Conservation (phyloP, 2,329 filamentous ascomycete species). For the Ophiostoma australiae region DNA sequence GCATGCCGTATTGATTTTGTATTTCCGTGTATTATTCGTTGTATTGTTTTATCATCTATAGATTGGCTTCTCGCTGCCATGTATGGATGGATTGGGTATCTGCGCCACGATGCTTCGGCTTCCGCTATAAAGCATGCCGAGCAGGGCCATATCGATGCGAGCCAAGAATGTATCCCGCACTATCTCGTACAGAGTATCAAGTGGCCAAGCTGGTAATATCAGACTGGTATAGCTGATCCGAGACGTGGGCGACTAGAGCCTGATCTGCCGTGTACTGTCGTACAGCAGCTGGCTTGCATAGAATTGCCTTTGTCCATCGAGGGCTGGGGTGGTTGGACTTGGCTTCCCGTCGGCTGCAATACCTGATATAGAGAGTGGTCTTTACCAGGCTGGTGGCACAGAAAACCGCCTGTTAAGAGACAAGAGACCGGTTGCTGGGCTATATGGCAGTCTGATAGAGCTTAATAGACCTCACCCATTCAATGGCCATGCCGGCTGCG, state of each 20-base stretch:
- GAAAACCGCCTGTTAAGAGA: neutral
- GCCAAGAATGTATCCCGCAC: too few relatives aligned
- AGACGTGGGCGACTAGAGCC: too few relatives aligned
- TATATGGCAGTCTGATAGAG: neutral
- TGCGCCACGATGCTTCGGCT: slow-evolving; percentile 8
- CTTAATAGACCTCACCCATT: neutral
- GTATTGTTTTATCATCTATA: neutral
- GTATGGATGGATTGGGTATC: neutral
- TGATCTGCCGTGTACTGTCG: neutral
- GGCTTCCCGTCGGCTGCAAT: neutral
- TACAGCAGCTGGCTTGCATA: neutral
- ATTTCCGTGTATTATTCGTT: neutral
- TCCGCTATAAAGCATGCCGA: slow-evolving; percentile 11
- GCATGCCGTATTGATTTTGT: neutral
- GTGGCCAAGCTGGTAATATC: neutral
- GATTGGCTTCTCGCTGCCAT: neutral
- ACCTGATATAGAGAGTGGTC: too few relatives aligned
- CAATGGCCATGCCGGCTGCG: slow-evolving; percentile 21
- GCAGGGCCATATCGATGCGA: neutral
- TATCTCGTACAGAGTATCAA: neutral
- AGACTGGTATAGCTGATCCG: neutral
- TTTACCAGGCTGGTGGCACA: too few relatives aligned
- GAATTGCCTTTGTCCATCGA: neutral
- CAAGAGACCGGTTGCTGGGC: neutral
- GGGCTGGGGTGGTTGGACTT: too few relatives aligned